Base-by-base conservation (phyloP, 169 alveolate genomes). In the Plasmodium vivax region DNA sequence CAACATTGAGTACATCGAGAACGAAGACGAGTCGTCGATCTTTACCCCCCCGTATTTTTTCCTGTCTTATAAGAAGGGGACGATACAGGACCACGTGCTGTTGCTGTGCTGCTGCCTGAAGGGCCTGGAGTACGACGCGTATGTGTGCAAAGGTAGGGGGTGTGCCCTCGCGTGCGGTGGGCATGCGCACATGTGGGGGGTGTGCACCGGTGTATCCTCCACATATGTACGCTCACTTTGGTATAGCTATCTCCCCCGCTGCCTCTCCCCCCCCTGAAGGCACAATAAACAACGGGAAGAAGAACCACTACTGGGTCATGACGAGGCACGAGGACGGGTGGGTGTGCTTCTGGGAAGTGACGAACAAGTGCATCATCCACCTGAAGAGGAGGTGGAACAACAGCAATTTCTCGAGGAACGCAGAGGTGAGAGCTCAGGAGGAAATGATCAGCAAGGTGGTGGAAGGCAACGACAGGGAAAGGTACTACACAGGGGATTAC, bases 261-360 rank as follows among this genome's bases (percentile, higher is more conserved):
- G n/a, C n/a, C n/a, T n/a, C n/a, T n/a, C n/a, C n/a, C n/a, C n/a
- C n/a, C n/a, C 56, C 30, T n/a, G 23, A 79, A 88, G 94, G 94
- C 8, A 95, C 97, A 8, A 93, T 95, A 30, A 95, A 95, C 45
- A 93, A 95, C 45, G 97, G 97, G 73, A 88, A 95, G 32, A 75
- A 92, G 34, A 95, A 93, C 45, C 97, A 95, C 72, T 92, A 92
- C 88, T 95, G 97, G 97, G 95, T 95, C 3, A 95, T 95, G 97
- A 93, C 97, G 12, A 93, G 97, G 81, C 97, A 95, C 45, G 96
- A 81, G 68, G 80, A 85, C n/a, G 96, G 97, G 2, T 95, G 96
- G 95, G 72, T 95, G 4, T 95, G 96, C 56, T 95, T 95, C 85
- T 95, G 97, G 97, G 97, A 95, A 75, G 97, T 93, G n/a, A 95